Evolutionary conservation across 2,329 filamentous ascomycete genomes (phyloP), one percentile per base, ranked within the genome.

Genomic region (Ophiostoma australiae): DNA sequence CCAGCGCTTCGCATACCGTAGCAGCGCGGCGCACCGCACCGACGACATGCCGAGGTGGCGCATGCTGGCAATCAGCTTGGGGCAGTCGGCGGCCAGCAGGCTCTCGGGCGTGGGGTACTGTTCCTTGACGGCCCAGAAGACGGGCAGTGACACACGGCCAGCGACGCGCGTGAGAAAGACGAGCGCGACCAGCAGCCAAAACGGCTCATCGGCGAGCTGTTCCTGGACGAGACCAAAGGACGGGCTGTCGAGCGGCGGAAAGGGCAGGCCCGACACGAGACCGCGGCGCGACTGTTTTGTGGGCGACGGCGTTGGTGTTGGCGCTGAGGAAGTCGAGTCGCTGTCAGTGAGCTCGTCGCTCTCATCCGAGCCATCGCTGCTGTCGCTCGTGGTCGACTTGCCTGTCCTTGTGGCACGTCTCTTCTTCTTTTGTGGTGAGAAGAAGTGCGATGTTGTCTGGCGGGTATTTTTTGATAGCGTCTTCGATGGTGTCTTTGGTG

Each of bases 151-250:
- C 11, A 87, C 84, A 67, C 83, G 85, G 13, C 92, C 94, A 2
- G 87, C 84, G 0, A 93, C 97, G 72, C 91, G 89, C 78, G 94
- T 94, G 39, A 97, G 87, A 76, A 97, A 94, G 0, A 92, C 93
- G 5, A 93, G 89, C 15, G 91, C 93, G 39, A 97, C 84, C 1
- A 97, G 85, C 1, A 97, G 86, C 74, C 89, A 89, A 78, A 96
- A 97, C 0, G 93, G 91, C 71, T 93, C 85, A 68, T 86, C 79
- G 1, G 89, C 88, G 20, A 97, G 86, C 74, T 89, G 86, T 78
- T 97, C 94, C 78, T 97, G 94, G 52, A 97, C 88, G 1, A 97
- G 84, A 0, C 93, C 93, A 77, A 97, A 97, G 6, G 77, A 79
- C 0, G 83, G 77, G 0, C 86, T 82, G 8, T 85, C 83, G 44